Conservation (phyloP, 176 grass and related monocot species). For the Chrysopogon serrulatus region DNA sequence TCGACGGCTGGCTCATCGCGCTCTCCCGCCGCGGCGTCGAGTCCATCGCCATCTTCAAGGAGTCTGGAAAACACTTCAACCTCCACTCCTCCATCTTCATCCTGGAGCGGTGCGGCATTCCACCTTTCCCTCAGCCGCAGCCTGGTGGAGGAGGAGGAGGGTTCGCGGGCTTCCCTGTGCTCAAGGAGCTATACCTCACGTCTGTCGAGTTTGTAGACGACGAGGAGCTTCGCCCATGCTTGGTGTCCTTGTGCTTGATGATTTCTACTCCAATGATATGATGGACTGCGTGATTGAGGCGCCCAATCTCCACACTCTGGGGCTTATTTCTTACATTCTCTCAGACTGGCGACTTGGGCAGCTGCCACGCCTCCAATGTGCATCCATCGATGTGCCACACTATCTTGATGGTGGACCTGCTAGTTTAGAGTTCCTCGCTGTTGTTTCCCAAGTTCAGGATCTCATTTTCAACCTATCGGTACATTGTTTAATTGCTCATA, state of each 20-base stretch:
- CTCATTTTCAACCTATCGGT: neutral
- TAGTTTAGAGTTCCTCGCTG: neutral
- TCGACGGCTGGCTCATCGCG: too few relatives aligned
- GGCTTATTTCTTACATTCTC: neutral
- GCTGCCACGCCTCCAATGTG: neutral
- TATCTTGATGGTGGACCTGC: too few relatives aligned
- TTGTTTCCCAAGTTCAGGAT: neutral
- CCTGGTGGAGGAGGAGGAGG: too few relatives aligned
- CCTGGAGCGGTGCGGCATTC: neutral
- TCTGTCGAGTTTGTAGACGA: neutral
- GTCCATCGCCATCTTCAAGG: too few relatives aligned
- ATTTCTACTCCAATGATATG: neutral
- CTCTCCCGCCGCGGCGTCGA: too few relatives aligned
- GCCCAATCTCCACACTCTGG: too few relatives aligned
- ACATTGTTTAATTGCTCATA: neutral
- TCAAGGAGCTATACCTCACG: neutral
- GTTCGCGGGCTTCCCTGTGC: neutral
- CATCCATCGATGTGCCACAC: neutral
- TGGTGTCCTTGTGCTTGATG: neutral
- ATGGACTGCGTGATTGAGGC: neutral
- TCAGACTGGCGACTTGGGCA: neutral
- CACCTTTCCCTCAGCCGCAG: neutral
- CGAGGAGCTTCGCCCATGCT: neutral
- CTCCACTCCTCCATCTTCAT: constrained; percentile 5
- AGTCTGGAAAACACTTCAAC: neutral